Evolutionary conservation across 495 filamentous ascomycete species (phyloP).

Genomic region (Talaromyces nanjingensis): DNA sequence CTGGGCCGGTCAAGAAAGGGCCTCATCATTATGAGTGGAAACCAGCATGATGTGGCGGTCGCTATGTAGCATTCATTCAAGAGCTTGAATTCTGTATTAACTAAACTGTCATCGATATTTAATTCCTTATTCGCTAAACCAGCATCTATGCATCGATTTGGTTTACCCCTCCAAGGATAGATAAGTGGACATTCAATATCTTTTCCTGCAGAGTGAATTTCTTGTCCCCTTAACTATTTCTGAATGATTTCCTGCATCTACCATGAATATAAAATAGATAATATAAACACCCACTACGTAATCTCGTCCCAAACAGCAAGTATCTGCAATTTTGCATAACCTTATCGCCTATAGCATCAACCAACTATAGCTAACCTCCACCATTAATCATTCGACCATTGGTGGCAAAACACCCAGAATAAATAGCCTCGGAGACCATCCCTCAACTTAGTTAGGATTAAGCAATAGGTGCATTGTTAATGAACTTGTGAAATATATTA

Average conservation of each 20-base stretch:
- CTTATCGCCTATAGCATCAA: slow-evolving; percentile 1
- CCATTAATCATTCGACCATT: neutral
- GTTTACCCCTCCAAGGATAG: neutral
- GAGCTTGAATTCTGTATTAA: neutral
- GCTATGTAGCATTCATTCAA: neutral
- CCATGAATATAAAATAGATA: neutral
- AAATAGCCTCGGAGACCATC: neutral
- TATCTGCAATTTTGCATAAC: neutral
- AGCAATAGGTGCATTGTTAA: neutral
- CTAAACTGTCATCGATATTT: neutral
- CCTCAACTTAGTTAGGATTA: neutral
- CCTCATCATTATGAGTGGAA: slow-evolving; percentile 39
- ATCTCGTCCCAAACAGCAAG: neutral
- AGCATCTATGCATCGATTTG: neutral
- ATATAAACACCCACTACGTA: neutral
- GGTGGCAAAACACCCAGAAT: neutral
- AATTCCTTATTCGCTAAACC: neutral
- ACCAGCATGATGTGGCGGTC: slow-evolving; percentile 16
- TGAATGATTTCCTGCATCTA: neutral
- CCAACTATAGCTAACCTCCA: neutral
- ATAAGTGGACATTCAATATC: neutral
- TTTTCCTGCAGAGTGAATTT: neutral
- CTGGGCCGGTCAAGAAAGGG: slow-evolving; percentile 32
- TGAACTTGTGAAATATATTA: neutral
- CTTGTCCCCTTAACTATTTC: neutral